Evolutionary conservation across 2,329 filamentous ascomycete genomes (phyloP).

Genomic region (Fusarium sp.): DNA sequence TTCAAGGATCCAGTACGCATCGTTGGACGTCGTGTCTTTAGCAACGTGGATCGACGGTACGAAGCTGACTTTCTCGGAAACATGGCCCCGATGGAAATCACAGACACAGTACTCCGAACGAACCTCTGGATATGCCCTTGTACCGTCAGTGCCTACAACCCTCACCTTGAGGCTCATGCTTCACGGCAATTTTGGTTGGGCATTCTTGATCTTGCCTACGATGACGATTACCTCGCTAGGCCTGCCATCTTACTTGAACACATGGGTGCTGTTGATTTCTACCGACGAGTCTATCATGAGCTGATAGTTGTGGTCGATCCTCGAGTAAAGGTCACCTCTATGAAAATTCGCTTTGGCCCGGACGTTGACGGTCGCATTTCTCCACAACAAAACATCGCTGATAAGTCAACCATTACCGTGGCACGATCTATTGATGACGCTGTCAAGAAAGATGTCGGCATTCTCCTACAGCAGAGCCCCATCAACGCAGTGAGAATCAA

Average conservation of each 20-base stretch:
- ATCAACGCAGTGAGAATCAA: conserved; percentile 14
- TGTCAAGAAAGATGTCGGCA: conserved; percentile 16
- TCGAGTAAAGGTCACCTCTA: not conserved
- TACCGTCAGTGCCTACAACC: conserved; percentile 1
- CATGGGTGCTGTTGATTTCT: conserved; percentile 26
- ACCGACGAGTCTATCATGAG: conserved; percentile 33
- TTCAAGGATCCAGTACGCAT: conserved; percentile 31
- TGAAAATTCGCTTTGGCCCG: not conserved
- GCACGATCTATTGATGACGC: conserved; percentile 8
- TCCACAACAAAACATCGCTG: not conserved
- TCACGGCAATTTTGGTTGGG: conserved; percentile 29
- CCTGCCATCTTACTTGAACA: conserved; percentile 38
- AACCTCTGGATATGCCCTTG: conserved; percentile 39
- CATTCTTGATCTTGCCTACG: conserved; percentile 36
- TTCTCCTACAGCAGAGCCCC: conserved; percentile 34
- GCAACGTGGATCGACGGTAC: conserved; percentile 22
- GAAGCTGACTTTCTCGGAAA: conserved; percentile 34
- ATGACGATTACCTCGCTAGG: conserved; percentile 35
- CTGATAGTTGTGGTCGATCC: conserved; percentile 33
- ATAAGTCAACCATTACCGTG: not conserved
- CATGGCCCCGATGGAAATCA: conserved; percentile 33
- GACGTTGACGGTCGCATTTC: not conserved
- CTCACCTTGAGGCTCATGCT: not conserved
- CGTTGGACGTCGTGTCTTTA: conserved; percentile 33
- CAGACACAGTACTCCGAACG: conserved; percentile 32